Evolutionary conservation across 2,329 filamentous ascomycete genomes (phyloP), one percentile per base, ranked within the genome.

Genomic region (Apiospora saccharicola): DNA sequence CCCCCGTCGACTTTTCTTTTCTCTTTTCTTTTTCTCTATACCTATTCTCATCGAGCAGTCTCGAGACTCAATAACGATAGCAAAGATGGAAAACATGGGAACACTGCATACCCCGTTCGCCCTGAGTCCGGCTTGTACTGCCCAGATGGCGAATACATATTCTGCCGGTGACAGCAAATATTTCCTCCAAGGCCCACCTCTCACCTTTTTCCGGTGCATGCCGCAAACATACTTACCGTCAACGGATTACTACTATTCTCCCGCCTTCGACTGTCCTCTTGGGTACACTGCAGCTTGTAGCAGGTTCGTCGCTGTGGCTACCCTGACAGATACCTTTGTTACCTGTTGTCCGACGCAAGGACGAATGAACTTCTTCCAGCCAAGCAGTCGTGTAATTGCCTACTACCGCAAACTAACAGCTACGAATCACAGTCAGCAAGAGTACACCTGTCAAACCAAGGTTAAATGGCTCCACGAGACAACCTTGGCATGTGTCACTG

Each of bases 171-270:
- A 41, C 37, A 10, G 37, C 37, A 10, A 12, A 24, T 70, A 26
- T 4, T 79, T 77, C 73, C 81, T 82, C n/a, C 74, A 73, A 53
- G 81, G 80, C n/a, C 75, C 75, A 70, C 80, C 80, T 70, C 77
- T 78, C 30, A 80, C 75, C 26, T 76, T 77, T 64, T 79, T 16
- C 7, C 44, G 16, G 22, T 47, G 44, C 44, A 6, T 47, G 44
- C 44, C 44, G 16, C 16, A 47, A 5, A 22, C 19, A 16, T 47
- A 47, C 5, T 1, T 22, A 5, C 14, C 14, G 5, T 46, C 44
- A 16, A 2, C 16, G 44, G 7, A 19, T 4, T 6, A 19, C 44
- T 47, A 22, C 16, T 47, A 47, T 16, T 22, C 7, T 0, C 5
- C 44, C 16, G 44, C 44, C 1, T 22, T 16, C 16, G 44, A 6